These are phyloP conservation scores for Cornus suecica DNA, from an alignment of 148 eudicot genomes.

Conservation along the genomic window DNA sequence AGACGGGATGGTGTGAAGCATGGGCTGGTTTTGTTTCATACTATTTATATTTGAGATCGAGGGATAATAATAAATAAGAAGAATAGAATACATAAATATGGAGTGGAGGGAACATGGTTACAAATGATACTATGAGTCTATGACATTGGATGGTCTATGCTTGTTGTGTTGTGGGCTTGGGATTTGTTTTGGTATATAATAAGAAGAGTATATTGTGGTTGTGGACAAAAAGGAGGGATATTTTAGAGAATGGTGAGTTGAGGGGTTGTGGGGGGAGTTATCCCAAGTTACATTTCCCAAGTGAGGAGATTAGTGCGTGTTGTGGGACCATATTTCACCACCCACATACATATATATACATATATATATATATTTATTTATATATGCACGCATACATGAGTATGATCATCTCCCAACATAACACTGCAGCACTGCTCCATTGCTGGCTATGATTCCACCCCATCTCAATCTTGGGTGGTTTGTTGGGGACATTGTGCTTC, in stretches of 20 bases:
- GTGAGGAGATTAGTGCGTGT: constrained; percentile 16
- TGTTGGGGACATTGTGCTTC: background rate
- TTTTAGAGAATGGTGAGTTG: constrained; percentile 3
- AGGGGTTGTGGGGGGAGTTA: constrained; percentile 8
- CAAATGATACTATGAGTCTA: background rate
- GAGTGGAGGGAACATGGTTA: background rate
- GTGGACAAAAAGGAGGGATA: constrained; percentile 20
- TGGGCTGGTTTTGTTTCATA: constrained; percentile 9
- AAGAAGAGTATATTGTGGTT: background rate
- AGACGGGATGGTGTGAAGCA: background rate
- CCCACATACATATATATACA: background rate
- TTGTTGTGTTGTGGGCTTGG: constrained; percentile 10
- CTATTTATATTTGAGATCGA: too few species aligned
- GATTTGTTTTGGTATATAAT: background rate
- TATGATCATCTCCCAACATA: background rate
- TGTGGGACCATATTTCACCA: constrained; percentile 9
- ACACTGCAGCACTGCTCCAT: background rate
- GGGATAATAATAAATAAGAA: background rate
- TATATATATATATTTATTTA: too few species aligned
- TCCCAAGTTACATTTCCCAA: constrained; percentile 22
- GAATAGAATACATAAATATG: too few species aligned
- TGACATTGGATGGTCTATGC: constrained; percentile 9
- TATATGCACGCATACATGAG: background rate
- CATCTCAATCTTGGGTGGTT: background rate
- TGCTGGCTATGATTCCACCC: background rate